phyloP scores from a whole-genome alignment of 495 filamentous ascomycete species.

The Chaetomidium leptoderma region DNA sequence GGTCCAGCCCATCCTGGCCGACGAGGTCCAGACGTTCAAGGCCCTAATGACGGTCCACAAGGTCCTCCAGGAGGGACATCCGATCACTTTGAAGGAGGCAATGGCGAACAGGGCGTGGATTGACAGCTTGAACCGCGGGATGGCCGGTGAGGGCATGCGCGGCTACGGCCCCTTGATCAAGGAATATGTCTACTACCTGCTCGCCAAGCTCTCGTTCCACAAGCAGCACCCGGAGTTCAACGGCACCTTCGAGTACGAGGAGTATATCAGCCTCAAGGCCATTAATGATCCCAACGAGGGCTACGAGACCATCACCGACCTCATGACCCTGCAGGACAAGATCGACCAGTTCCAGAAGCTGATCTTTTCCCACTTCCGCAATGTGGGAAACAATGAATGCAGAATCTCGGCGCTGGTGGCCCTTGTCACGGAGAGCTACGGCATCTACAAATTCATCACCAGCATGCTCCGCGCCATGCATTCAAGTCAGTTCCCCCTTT shows the following conservation, averaged over 20 bases:
- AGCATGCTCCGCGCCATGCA: constrained; percentile 97
- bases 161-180: constrained; percentile 89
- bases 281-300: constrained; percentile 99
- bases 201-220: constrained; percentile 91
- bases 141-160: constrained; percentile 79
- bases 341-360: constrained; percentile 98
- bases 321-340: constrained; percentile 95
- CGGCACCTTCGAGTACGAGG: constrained; percentile 97
- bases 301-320: constrained; percentile 94
- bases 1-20: constrained; percentile 96
- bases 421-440: constrained; percentile 95
- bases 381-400: constrained; percentile 90
- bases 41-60: constrained; percentile 91
- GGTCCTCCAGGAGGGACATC: constrained; percentile 94
- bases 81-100: constrained; percentile 78
- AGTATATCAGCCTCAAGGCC: constrained; percentile 95
- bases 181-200: constrained; percentile 92
- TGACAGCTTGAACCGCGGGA: constrained; percentile 82
- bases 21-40: constrained; percentile 93
- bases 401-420: constrained; percentile 90
- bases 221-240: constrained; percentile 97
- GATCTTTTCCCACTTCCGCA: constrained; percentile 91
- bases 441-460: constrained; percentile 93
- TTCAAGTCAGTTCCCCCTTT: constrained; percentile 59
- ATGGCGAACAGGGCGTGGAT: constrained; percentile 87